phyloP scores from a whole-genome alignment of 768 basidiomycete species.

The Tylopilus cervinicoccineus region DNA sequence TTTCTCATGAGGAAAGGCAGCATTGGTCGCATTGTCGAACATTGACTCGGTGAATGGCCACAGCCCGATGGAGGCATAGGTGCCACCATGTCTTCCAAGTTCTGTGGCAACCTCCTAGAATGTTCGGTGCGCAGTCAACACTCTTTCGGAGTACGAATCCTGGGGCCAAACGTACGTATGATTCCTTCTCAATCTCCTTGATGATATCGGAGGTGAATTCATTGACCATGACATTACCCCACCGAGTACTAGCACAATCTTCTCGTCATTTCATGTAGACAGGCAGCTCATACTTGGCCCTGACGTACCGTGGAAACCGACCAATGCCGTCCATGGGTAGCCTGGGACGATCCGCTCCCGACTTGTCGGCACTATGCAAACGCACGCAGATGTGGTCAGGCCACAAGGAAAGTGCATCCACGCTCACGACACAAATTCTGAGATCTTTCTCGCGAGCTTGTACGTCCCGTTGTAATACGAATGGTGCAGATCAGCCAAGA shows the following conservation, averaged over 20 bases:
- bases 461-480: constrained; percentile 2
- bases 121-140: too few relatives aligned
- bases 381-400: background rate
- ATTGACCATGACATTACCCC: constrained; percentile 16
- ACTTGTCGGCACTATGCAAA: background rate
- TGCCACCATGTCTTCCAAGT: too few relatives aligned
- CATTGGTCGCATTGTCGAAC: too few relatives aligned
- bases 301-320: constrained; percentile 4
- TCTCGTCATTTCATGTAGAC: background rate
- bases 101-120: too few relatives aligned
- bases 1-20: too few relatives aligned
- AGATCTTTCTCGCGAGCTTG: background rate
- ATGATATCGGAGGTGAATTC: constrained; percentile 12
- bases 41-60: too few relatives aligned
- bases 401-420: background rate
- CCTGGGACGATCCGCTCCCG: background rate
- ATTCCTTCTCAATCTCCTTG: background rate
- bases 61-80: too few relatives aligned
- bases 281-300: background rate
- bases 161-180: too few relatives aligned
- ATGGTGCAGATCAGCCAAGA: background rate
- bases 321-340: constrained; percentile 2
- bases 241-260: constrained; percentile 9
- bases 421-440: background rate
- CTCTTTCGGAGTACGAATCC: too few relatives aligned